These are phyloP conservation scores for Penicillium freii DNA, from an alignment of 2,329 filamentous ascomycete genomes.

Conservation along the genomic window DNA sequence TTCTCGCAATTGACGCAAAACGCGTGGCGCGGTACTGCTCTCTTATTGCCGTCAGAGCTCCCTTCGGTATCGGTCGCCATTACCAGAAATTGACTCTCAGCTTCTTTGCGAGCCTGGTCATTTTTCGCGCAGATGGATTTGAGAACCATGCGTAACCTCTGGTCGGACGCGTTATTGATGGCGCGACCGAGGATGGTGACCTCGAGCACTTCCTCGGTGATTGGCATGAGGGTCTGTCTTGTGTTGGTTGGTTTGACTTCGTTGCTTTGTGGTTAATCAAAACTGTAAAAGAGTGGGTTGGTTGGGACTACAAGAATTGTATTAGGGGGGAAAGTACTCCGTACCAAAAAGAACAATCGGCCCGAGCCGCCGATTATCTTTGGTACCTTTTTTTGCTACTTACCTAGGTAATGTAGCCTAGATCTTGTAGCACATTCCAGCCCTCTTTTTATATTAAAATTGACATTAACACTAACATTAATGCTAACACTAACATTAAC, in stretches of 20 bases:
- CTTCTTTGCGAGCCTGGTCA: background rate
- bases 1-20: background rate
- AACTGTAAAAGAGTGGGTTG: background rate
- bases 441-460: background rate
- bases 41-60: background rate
- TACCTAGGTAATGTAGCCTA: background rate
- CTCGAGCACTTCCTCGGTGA: background rate
- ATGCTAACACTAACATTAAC: no score
- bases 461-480: background rate
- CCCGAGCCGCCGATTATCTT: no score
- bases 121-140: constrained; percentile 1
- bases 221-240: background rate
- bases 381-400: background rate
- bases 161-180: background rate
- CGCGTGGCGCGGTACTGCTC: background rate
- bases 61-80: background rate
- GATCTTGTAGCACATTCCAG: background rate
- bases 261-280: background rate
- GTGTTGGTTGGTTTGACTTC: background rate
- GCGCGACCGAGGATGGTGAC: background rate
- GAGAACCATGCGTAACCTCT: background rate
- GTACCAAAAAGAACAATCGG: no score
- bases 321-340: no score
- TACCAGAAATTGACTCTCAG: background rate
- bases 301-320: background rate